phyloP scores from a whole-genome alignment of 164 flowering plant species.

The Houttuynia cordata region DNA sequence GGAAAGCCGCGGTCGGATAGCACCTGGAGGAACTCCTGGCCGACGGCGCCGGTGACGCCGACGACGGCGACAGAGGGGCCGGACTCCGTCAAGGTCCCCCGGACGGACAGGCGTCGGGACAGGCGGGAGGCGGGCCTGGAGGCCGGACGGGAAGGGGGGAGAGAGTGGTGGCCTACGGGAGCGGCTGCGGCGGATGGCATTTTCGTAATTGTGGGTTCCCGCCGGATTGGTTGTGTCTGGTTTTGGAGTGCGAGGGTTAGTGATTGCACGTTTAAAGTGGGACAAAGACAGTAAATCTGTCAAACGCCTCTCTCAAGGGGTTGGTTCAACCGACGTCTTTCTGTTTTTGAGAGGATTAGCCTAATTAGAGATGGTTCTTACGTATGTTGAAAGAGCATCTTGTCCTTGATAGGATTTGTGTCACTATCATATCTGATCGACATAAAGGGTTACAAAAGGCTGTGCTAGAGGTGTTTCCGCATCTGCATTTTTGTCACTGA shows the following conservation, averaged over 20 bases:
- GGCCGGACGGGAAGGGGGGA: neutral
- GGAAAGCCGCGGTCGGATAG: slow-evolving; percentile 83
- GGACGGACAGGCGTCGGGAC: slow-evolving; percentile 4
- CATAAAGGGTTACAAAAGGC: too few relatives aligned
- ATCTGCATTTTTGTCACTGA: too few relatives aligned
- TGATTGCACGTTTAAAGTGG: too few relatives aligned
- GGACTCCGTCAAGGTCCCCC: slow-evolving; percentile 48
- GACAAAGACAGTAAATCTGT: too few relatives aligned
- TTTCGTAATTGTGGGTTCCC: neutral
- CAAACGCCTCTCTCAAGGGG: too few relatives aligned
- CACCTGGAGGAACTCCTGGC: slow-evolving; percentile 89
- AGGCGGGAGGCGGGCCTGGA: neutral
- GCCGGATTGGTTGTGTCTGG: neutral
- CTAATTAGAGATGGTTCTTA: too few relatives aligned
- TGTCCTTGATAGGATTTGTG: too few relatives aligned
- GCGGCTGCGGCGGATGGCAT: slow-evolving; percentile 2
- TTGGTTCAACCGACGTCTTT: too few relatives aligned
- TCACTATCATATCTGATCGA: too few relatives aligned
- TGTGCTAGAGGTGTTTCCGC: too few relatives aligned
- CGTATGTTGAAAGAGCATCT: too few relatives aligned
- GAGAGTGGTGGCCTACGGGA: neutral
- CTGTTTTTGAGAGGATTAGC: too few relatives aligned
- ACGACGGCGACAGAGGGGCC: slow-evolving; percentile 91
- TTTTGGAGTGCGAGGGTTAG: neutral
- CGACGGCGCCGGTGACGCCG: slow-evolving; percentile 99